A percentile compares a stretch with the other conserved stretches of the same genome.
phyloP scores from a whole-genome alignment of 805 yeast genomes.

The Candida silvicultrix region DNA sequence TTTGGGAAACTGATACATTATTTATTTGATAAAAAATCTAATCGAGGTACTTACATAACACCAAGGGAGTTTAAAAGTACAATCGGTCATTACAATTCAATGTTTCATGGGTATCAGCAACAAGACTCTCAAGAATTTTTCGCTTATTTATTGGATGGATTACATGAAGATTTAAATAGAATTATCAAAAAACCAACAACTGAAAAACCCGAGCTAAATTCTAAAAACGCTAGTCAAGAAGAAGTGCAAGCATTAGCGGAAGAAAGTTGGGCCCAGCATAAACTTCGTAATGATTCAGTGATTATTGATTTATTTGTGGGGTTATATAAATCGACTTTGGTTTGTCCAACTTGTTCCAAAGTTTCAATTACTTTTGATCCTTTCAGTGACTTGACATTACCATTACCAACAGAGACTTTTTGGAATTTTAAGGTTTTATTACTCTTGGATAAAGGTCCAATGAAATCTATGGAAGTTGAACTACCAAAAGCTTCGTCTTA shows the following conservation, averaged over 20 bases:
- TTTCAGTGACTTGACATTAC: constrained; percentile 81
- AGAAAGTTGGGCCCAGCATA: constrained; percentile 76
- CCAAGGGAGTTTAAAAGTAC: constrained; percentile 77
- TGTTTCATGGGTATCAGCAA: constrained; percentile 78
- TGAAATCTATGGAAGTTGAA: constrained; percentile 61
- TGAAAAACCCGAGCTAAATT: constrained; percentile 78
- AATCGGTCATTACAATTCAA: constrained; percentile 70
- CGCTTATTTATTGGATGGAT: constrained; percentile 79
- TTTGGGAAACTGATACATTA: constrained; percentile 66
- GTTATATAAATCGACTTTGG: constrained; percentile 78
- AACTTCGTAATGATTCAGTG: constrained; percentile 75
- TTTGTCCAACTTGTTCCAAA: constrained; percentile 79
- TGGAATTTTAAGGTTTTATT: constrained; percentile 66
- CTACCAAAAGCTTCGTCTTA: constrained; percentile 59
- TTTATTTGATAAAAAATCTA: constrained; percentile 35
- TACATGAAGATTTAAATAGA: constrained; percentile 89
- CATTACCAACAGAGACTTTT: constrained; percentile 68
- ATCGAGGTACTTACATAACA: constrained; percentile 9
- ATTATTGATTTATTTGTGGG: constrained; percentile 87
- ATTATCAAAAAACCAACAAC: constrained; percentile 77
- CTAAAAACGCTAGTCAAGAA: constrained; percentile 49
- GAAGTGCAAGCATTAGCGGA: constrained; percentile 56
- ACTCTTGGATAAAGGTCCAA: constrained; percentile 50
- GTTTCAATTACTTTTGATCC: constrained; percentile 92
- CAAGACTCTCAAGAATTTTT: constrained; percentile 94